Evolutionary conservation across 331 rosid genomes (phyloP), one percentile per base, ranked within the genome.

Genomic region (Rosa hybrid): DNA sequence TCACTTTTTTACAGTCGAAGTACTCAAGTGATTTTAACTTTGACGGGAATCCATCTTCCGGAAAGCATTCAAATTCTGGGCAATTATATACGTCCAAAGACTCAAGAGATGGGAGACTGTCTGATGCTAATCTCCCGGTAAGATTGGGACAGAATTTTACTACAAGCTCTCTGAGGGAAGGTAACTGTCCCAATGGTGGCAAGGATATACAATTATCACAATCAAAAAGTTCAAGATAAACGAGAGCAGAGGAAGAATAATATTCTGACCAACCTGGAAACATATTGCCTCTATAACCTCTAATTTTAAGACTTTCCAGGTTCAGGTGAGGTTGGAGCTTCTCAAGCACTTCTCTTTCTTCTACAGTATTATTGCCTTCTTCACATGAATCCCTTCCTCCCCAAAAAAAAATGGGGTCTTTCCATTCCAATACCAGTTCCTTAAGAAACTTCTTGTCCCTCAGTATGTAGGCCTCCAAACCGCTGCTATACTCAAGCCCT

Each of bases 261-360:
- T 18, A 56, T 7, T 2, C 38, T 44, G 48, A 21, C 72, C 72
- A 76, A 14, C 49, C 46, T 9, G 62, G 80, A 25, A 76, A 76
- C 17, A n/a, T 45, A 25, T 57, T 62, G 9, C 80, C 62, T 60
- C 60, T 4, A 48, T 62, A 76, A n/a, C 4, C 0, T 2, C 17
- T 23, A 7, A 83, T 68, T 11, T 39, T 56, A 4, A 81, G 82
- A 44, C 34, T 54, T 45, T 78, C 76, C 70, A 84, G 60, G 65
- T 76, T 76, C 45, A 46, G 12, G 21, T 75, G 70, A 2, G 86
- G 89, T 13, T 78, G 74, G 18, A 88, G 34, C 46, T 69, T 74
- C 13, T 81, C 77, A 10, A 85, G 81, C 17, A 83, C 80, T 76
- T 59, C 59, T 79, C 62, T 85, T 56, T 51, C 71, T 72, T 45